A percentile compares a stretch with the other conserved stretches of the same genome.
phyloP scores from a whole-genome alignment of 2,329 filamentous ascomycete species.

The Lasiodiplodia citricola region DNA sequence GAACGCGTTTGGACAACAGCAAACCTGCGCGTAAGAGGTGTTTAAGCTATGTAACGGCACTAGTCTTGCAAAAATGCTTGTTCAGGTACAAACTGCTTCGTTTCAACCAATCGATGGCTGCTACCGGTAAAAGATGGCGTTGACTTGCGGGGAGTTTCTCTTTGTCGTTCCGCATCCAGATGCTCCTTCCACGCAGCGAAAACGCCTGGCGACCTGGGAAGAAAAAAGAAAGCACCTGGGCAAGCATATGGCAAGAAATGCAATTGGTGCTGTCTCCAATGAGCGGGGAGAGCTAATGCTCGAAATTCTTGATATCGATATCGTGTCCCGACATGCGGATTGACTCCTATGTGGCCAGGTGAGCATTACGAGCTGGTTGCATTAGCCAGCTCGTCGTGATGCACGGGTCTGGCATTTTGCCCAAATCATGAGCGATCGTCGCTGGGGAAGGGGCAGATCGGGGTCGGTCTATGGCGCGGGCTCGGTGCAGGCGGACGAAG shows the following conservation, averaged over 20 bases:
- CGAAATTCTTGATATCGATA: not conserved
- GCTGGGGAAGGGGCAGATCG: not conserved
- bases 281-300: no score
- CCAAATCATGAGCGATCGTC: not conserved
- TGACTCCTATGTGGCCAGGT: not conserved
- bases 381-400: not conserved
- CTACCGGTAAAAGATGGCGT: not conserved
- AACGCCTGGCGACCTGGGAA: not conserved
- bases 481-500: not conserved
- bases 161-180: conserved; percentile 5
- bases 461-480: not conserved
- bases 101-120: not conserved
- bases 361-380: not conserved
- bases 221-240: not conserved
- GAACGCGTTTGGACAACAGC: not conserved
- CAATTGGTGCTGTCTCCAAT: not conserved
- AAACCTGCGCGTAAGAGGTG: not conserved
- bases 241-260: not conserved
- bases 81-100: not conserved
- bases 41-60: not conserved
- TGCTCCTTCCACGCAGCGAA: not conserved
- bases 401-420: not conserved
- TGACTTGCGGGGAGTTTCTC: not conserved
- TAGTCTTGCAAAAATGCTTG: not conserved
- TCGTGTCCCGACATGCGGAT: not conserved